phyloP scores from a whole-genome alignment of 768 basidiomycete species.

The Termitomyces sp. region DNA sequence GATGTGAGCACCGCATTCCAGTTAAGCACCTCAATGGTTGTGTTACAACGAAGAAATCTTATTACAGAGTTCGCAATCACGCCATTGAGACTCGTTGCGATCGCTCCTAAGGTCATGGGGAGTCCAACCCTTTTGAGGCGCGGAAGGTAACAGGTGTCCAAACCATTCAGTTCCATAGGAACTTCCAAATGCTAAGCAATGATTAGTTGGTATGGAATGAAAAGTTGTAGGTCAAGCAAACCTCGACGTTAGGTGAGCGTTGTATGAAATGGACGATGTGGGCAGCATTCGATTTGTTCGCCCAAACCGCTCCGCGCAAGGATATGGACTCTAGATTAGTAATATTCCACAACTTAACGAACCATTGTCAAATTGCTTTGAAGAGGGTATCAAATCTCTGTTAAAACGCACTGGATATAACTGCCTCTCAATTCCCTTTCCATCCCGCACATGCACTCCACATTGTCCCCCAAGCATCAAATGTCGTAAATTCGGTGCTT shows the following conservation, averaged over 20 bases:
- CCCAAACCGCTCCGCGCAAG: conserved; percentile 24
- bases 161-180: conserved; percentile 37
- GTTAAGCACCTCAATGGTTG: conserved; percentile 36
- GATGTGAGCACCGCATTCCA: conserved; percentile 36
- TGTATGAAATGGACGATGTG: conserved; percentile 23
- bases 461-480: conserved; percentile 33
- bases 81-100: neutral
- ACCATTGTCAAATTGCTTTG: neutral
- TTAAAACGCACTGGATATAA: conserved; percentile 27
- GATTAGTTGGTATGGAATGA: neutral
- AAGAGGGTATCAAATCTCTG: neutral
- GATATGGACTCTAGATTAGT: conserved; percentile 20
- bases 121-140: conserved; percentile 35
- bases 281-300: conserved; percentile 15
- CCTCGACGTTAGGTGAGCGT: conserved; percentile 22
- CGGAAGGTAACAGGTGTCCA: conserved; percentile 33
- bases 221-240: conserved; percentile 3
- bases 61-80: conserved; percentile 28
- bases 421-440: conserved; percentile 22
- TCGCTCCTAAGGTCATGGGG: conserved; percentile 30
- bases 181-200: conserved; percentile 29
- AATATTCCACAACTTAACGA: conserved; percentile 22
- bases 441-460: conserved; percentile 28
- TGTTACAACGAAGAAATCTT: conserved; percentile 38
- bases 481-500: conserved; percentile 24